Conservation (phyloP, 2,329 filamentous ascomycete species). For the Colletotrichum sp. region DNA sequence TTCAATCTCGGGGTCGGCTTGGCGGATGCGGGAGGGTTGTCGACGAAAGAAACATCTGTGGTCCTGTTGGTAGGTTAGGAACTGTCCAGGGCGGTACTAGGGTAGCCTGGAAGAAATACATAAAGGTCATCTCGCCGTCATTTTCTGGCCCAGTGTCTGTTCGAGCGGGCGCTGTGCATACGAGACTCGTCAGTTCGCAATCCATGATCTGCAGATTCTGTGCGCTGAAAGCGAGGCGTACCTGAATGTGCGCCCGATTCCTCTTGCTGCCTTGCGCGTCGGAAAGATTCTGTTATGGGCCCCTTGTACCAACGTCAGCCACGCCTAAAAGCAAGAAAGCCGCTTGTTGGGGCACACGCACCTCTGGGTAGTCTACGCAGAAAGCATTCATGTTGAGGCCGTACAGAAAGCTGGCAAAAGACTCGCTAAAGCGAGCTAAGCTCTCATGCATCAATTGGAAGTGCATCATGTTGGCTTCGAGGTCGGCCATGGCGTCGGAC, state of each 20-base stretch:
- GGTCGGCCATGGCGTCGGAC: conserved; percentile 90
- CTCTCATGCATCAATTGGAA: conserved; percentile 97
- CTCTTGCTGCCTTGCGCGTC: conserved; percentile 64
- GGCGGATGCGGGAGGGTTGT: conserved; percentile 72
- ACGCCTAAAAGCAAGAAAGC: neutral
- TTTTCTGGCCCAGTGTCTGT: conserved; percentile 37
- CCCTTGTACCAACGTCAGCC: conserved; percentile 55
- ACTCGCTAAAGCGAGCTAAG: conserved; percentile 90
- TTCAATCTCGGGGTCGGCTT: conserved; percentile 53
- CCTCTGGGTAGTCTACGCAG: conserved; percentile 97
- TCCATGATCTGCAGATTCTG: neutral
- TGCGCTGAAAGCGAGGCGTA: neutral
- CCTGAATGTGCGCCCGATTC: conserved; percentile 31
- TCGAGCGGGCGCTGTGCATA: neutral
- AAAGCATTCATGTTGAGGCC: conserved; percentile 99
- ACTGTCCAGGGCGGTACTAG: neutral
- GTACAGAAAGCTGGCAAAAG: conserved; percentile 93
- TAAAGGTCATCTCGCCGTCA: conserved; percentile 81
- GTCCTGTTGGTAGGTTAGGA: conserved; percentile 61
- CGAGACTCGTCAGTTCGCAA: neutral
- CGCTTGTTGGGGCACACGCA: conserved; percentile 38
- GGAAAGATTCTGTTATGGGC: conserved; percentile 84
- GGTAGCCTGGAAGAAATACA: conserved; percentile 51
- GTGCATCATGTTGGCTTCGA: conserved; percentile 97
- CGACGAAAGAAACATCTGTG: conserved; percentile 89